Evolutionary conservation across 257 asterid genomes (phyloP), one percentile per base, ranked within the genome.

Genomic region (Scutellaria barbata): DNA sequence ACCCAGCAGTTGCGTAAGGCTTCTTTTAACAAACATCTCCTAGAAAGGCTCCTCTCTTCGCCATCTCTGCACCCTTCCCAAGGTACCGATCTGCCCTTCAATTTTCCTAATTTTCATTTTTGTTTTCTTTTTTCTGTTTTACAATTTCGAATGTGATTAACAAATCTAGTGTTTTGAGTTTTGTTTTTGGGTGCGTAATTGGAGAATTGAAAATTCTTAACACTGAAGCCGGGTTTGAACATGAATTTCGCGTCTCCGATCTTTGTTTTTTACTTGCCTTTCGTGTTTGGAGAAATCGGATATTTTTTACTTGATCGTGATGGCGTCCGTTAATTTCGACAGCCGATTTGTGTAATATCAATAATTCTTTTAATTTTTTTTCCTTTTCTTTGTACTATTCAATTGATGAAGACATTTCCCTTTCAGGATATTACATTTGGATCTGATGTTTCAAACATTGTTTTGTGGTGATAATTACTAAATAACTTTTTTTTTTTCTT

Each of bases 11-110:
- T 0, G 6, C 52, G n/a, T 25, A 37, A 2, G 7, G n/a, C 71
- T 41, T 1, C 10, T 40, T 20, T 53, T 73, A 48, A 41, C 18
- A 14, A n/a, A 43, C 50, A 39, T 52, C 14, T 30, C 14, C 40
- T 17, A 33, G 13, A 63, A 73, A 73, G 35, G 33, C 47, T 73
- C 66, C 56, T 11, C 47, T 52, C 41, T 63, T 42, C 51, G 55
- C 63, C 66, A 14, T 33, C 66, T 47, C 66, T 54, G 10, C 77
- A 73, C 25, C 72, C 72, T 62, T 73, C 60, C 60, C 77, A 73
- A 73, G 77, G 77, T 73, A 17, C 40, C 0, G 6, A 40, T 48
- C 8, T 46, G 13, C 37, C 20, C 17, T 9, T 17, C 18, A 5
- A 6, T 16, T 67, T 3, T 55, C 52, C 30, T 5, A 6, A 6